Base-by-base conservation (phyloP, 805 yeast species). In the Starmerella tilneyi region DNA sequence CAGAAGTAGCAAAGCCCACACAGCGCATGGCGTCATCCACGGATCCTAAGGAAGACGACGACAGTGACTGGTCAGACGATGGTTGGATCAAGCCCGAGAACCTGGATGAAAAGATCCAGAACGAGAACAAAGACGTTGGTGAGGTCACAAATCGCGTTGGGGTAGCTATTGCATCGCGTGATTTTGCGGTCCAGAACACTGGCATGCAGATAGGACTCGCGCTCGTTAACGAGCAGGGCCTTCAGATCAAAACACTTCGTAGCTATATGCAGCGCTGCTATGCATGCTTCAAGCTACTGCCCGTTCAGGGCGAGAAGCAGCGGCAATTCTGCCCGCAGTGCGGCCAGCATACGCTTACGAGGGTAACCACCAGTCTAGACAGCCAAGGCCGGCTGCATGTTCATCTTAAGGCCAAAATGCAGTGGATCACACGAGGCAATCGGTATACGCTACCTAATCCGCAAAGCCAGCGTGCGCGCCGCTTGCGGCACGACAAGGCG, bases 111-210 rank as follows among this genome's bases (percentile, higher is more conserved):
- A 77, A 76, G 43, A 71, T 84, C 59, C 61, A 78, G 31, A 79
- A 78, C 59, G 89, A 84, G 56, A 74, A 70, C 56, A 75, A 81
- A 32, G 85, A 79, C 57, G 72, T 74, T 47, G 69, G 76, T 39
- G 39, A 36, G 8, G 72, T 63, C 27, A 56, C 65, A 12, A 64
- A 66, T 15, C 57, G 60, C 3, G 72, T 80, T 47, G 74, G 78
- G 51, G 92, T 81, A 16, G 98, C 96, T 2, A 65, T 92, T 41
- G 80, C 95, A 0, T 82, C 96, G 0, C 94, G 94, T 22, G 99
- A 92, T 75, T 92, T 89, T 67, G 97, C 99, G 2, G 84, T 89
- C 58, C 99, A 92, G 64, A 92, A 92, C 63, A 95, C 88, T 13
- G 75, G 95, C 1, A 71, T 92, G 66, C 97, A 89, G 63, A 72